These are phyloP conservation scores for Suillus subalutaceus DNA, from an alignment of 768 basidiomycete species.

Conservation along the genomic window DNA sequence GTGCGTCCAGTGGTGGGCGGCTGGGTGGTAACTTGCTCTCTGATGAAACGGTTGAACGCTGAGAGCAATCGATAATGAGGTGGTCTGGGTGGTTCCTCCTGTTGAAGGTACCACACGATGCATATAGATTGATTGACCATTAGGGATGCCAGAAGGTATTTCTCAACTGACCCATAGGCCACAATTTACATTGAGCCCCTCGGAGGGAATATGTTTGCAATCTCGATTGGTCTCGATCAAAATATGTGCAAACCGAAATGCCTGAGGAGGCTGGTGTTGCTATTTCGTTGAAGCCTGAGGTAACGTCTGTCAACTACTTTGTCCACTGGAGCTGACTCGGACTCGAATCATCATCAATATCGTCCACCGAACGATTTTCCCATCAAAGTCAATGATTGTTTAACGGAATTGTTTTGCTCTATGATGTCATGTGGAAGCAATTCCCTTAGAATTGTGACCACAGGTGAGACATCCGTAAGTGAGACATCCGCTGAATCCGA, in stretches of 20 bases:
- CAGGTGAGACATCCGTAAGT: not conserved
- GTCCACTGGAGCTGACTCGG: not conserved
- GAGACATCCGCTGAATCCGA: slow-evolving; percentile 1
- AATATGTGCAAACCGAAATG: not conserved
- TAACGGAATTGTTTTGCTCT: not conserved
- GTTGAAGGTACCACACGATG: not conserved
- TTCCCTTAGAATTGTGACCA: not conserved
- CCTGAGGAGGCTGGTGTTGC: not conserved
- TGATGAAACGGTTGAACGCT: not conserved
- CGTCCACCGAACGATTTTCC: not conserved
- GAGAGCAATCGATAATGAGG: not conserved
- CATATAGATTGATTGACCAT: not conserved
- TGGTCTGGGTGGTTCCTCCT: not conserved
- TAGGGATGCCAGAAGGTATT: not conserved
- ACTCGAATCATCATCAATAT: not conserved
- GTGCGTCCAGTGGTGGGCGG: not conserved
- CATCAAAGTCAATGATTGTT: not conserved
- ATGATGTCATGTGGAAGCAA: not conserved
- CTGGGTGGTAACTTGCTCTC: not conserved
- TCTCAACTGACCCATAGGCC: not conserved
- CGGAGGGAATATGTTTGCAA: not conserved
- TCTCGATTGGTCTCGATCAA: slow-evolving; percentile 1
- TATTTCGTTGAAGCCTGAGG: not conserved
- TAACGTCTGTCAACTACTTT: not conserved
- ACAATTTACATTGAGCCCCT: not conserved